Evolutionary conservation across 148 eudicot genomes (phyloP).

Genomic region (Nepenthes mirabilis): DNA sequence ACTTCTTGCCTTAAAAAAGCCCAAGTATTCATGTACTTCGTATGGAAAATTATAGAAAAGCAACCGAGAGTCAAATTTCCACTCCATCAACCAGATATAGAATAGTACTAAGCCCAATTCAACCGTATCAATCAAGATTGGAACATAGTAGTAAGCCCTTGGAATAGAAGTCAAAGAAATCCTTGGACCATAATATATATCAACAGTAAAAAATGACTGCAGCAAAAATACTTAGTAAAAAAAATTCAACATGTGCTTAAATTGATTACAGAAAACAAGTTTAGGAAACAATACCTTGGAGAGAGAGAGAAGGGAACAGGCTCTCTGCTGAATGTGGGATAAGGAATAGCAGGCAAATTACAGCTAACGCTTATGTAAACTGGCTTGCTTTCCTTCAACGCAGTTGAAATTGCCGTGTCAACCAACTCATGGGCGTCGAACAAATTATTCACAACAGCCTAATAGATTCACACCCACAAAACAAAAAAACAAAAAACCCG

Average conservation of each 20-base stretch:
- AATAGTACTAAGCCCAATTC: too few relatives aligned
- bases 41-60: too few relatives aligned
- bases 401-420: conserved; percentile 71
- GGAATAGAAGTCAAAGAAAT: too few relatives aligned
- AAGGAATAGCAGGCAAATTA: conserved; percentile 57
- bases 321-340: conserved; percentile 60
- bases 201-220: too few relatives aligned
- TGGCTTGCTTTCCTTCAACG: conserved; percentile 81
- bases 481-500: not conserved
- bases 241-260: not conserved
- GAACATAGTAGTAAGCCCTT: too few relatives aligned
- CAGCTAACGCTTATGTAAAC: conserved; percentile 67
- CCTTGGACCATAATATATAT: too few relatives aligned
- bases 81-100: too few relatives aligned
- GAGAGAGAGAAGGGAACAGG: conserved; percentile 59
- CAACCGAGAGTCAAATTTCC: too few relatives aligned
- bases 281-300: conserved; percentile 28
- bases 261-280: not conserved
- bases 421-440: conserved; percentile 69
- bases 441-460: conserved; percentile 76
- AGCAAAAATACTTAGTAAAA: too few relatives aligned
- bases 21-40: too few relatives aligned
- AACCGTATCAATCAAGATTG: too few relatives aligned
- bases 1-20: too few relatives aligned
- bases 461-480: not conserved